These are phyloP conservation scores for Plasmodium reichenowi DNA, from an alignment of 169 alveolate genomes.

Conservation along the genomic window DNA sequence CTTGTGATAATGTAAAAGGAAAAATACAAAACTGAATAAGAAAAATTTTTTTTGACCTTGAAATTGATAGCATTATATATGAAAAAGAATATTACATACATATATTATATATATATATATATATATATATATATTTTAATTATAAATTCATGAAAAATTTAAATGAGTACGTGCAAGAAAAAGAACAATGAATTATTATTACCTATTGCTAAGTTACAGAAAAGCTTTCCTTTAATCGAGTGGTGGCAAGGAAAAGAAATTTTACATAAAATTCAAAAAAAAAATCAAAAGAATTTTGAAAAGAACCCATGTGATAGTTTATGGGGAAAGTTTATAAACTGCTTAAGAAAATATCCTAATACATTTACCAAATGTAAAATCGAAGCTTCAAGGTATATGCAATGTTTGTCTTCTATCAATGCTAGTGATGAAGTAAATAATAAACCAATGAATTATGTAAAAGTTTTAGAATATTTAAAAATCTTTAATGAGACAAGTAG, in stretches of 20 bases:
- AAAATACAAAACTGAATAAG: background rate
- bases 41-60: background rate
- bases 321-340: conserved; percentile 76
- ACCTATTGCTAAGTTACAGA: conserved; percentile 69
- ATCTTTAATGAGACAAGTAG: conserved; percentile 74
- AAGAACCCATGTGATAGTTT: conserved; percentile 75
- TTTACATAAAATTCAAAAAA: conserved; percentile 72
- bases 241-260: conserved; percentile 78
- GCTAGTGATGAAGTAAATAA: conserved; percentile 29
- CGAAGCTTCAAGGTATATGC: conserved; percentile 60
- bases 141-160: background rate
- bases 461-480: conserved; percentile 71
- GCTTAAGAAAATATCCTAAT: conserved; percentile 74
- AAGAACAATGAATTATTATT: conserved; percentile 60
- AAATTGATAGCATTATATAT: no score
- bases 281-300: conserved; percentile 50
- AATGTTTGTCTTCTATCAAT: conserved; percentile 62
- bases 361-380: conserved; percentile 71
- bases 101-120: conserved; percentile 1
- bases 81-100: background rate
- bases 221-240: conserved; percentile 67
- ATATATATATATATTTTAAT: conserved; percentile 3
- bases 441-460: conserved; percentile 43
- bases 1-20: no score
- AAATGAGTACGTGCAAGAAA: conserved; percentile 71